These are phyloP conservation scores for Mycena crocata DNA, from an alignment of 768 basidiomycete species.

Conservation along the genomic window DNA sequence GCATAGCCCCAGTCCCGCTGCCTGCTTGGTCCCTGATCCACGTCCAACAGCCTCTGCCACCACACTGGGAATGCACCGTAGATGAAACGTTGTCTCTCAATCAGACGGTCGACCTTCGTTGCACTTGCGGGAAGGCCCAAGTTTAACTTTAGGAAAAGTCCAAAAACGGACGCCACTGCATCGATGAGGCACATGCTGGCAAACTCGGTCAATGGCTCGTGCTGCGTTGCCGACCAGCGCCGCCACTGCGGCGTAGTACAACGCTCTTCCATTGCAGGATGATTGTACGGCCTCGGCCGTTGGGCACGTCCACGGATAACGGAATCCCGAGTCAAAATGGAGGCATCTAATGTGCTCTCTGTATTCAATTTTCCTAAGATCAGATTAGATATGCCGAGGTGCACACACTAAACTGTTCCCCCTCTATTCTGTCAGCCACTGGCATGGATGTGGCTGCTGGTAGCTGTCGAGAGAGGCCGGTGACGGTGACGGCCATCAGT, in stretches of 20 bases:
- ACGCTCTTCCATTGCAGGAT: conserved; percentile 13
- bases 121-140: neutral
- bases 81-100: conserved; percentile 24
- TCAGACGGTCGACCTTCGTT: conserved; percentile 10
- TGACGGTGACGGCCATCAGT: conserved; percentile 16
- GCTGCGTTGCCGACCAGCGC: neutral
- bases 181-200: conserved; percentile 5
- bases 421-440: too few species aligned
- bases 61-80: conserved; percentile 5
- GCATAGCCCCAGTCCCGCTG: too few species aligned
- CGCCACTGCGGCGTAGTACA: neutral
- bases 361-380: too few species aligned
- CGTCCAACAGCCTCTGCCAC: conserved; percentile 12
- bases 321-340: neutral
- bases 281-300: conserved; percentile 6
- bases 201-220: neutral
- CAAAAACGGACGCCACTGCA: conserved; percentile 13
- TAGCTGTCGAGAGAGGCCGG: neutral
- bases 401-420: too few species aligned
- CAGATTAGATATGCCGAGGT: too few species aligned
- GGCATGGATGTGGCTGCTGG: neutral
- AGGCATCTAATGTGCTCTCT: neutral
- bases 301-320: neutral
- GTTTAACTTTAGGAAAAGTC: conserved; percentile 18
- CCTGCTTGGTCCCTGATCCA: conserved; percentile 18